Conservation (phyloP, 345 rosid genomes). For the Arabidopsis suecica region DNA sequence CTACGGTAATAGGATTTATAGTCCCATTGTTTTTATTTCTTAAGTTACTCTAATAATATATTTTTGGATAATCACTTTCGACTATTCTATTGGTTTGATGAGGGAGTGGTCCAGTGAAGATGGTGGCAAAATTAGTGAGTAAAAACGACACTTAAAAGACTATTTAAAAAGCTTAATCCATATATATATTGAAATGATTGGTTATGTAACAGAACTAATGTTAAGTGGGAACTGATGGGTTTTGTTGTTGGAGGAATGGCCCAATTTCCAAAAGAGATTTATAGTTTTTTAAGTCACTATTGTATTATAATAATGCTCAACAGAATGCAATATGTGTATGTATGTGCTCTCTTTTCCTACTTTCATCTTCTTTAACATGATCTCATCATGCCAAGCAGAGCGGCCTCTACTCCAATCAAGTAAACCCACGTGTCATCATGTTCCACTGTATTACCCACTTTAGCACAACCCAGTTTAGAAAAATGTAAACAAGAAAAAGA, state of each 20-base stretch:
- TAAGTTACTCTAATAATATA: not conserved
- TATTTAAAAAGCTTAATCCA: conserved; percentile 25
- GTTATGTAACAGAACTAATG: conserved; percentile 26
- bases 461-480: not conserved
- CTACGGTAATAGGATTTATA: not conserved
- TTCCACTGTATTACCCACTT: conserved; percentile 20
- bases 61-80: conserved; percentile 19
- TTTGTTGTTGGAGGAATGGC: conserved; percentile 59
- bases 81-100: conserved; percentile 40
- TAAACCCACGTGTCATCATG: conserved; percentile 47
- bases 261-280: conserved; percentile 97
- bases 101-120: conserved; percentile 34
- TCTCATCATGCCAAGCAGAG: conserved; percentile 61
- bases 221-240: conserved; percentile 42
- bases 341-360: conserved; percentile 34
- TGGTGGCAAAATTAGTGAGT: conserved; percentile 28
- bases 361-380: conserved; percentile 51
- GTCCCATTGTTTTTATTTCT: not conserved
- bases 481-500: not conserved
- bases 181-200: conserved; percentile 35
- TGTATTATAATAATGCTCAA: not conserved
- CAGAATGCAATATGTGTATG: conserved; percentile 29
- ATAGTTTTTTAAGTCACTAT: conserved; percentile 40
- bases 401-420: conserved; percentile 53
- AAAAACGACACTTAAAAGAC: conserved; percentile 1